Conservation (phyloP, 371 early-diverging fungal genomes). For the Polyrhizophydium stewartii region DNA sequence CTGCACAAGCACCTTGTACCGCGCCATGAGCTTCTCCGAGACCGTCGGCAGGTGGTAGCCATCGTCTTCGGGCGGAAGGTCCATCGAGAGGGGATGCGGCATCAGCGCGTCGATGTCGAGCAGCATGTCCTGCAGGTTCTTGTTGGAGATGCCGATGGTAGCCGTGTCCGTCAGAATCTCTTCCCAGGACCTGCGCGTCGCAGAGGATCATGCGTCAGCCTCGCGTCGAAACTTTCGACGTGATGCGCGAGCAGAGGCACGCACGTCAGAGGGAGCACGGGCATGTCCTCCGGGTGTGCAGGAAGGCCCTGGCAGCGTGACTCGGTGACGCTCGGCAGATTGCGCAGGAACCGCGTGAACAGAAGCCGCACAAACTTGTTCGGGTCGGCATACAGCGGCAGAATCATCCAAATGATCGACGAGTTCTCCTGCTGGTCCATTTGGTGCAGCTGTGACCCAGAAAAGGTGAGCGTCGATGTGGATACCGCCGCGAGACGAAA, state of each 20-base stretch:
- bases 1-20: slow-evolving; percentile 32
- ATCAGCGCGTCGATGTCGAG: slow-evolving; percentile 20
- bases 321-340: slow-evolving; percentile 27
- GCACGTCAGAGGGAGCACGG: slow-evolving; percentile 22
- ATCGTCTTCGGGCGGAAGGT: slow-evolving; percentile 29
- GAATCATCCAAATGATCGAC: slow-evolving; percentile 33
- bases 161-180: slow-evolving; percentile 36
- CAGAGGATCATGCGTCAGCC: not conserved
- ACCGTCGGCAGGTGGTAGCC: slow-evolving; percentile 40
- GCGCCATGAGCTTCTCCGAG: slow-evolving; percentile 33
- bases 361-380: slow-evolving; percentile 26
- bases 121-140: slow-evolving; percentile 31
- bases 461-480: too few relatives aligned
- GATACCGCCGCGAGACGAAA: too few relatives aligned
- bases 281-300: slow-evolving; percentile 40
- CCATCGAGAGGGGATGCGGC: not conserved
- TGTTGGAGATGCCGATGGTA: slow-evolving; percentile 18
- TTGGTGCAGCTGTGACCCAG: slow-evolving; percentile 20
- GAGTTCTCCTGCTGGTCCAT: slow-evolving; percentile 23
- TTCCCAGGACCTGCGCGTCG: slow-evolving; percentile 30
- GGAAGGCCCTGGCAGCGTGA: slow-evolving; percentile 20
- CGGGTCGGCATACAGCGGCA: slow-evolving; percentile 45
- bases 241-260: too few relatives aligned
- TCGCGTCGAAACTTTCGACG: too few relatives aligned
- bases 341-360: slow-evolving; percentile 31